Evolutionary conservation across 2,329 filamentous ascomycete genomes (phyloP).

Genomic region (Davidsoniella virescens): DNA sequence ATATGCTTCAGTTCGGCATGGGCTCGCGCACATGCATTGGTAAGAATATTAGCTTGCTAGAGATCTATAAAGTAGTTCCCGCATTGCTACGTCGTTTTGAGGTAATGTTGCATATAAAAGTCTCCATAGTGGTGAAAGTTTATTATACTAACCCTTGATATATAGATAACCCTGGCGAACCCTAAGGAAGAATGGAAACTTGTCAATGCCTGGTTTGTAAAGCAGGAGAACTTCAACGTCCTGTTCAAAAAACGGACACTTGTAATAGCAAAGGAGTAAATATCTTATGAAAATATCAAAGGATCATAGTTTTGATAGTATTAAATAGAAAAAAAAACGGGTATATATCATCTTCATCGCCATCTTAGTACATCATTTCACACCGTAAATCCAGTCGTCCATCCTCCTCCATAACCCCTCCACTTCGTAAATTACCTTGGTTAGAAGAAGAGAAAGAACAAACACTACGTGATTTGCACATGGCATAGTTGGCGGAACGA

Average conservation of each 20-base stretch:
- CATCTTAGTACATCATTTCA: too few species aligned
- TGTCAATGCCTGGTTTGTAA: conserved; percentile 47
- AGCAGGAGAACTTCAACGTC: conserved; percentile 38
- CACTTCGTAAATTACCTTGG: too few species aligned
- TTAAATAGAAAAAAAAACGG: too few species aligned
- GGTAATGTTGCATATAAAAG: conserved; percentile 21
- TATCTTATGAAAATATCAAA: background rate
- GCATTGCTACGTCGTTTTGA: conserved; percentile 48
- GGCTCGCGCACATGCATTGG: conserved; percentile 55
- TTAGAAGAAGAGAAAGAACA: too few species aligned
- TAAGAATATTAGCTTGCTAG: conserved; percentile 46
- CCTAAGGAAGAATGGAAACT: conserved; percentile 40
- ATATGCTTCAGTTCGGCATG: conserved; percentile 61
- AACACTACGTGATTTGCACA: too few species aligned
- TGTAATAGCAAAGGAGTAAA: background rate
- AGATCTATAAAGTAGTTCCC: conserved; percentile 48
- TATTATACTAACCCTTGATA: background rate
- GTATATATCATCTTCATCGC: too few species aligned
- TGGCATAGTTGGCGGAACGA: too few species aligned
- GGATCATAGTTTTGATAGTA: background rate
- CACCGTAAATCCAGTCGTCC: too few species aligned
- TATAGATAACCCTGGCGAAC: conserved; percentile 19
- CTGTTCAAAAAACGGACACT: conserved; percentile 25
- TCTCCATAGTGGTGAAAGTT: background rate
- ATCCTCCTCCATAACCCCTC: too few species aligned